Percentiles rank a stretch among this genome's conserved stretches.
Evolutionary conservation across 148 eudicot species (phyloP).

Genomic region (Persicaria maculosa): DNA sequence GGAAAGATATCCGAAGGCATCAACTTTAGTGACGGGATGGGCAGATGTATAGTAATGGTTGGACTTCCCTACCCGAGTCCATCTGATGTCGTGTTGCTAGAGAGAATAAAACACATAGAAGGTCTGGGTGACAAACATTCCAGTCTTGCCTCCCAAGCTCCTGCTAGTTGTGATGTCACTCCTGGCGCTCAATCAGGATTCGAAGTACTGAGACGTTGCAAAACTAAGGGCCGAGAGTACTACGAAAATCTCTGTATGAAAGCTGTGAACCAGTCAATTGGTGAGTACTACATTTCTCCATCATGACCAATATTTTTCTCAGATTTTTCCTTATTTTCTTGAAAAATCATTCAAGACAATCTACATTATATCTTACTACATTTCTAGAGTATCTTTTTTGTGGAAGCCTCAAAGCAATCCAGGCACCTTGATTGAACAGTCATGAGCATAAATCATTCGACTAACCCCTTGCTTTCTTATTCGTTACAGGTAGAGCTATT

Average conservation of each 20-base stretch:
- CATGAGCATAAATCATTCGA: too few species aligned
- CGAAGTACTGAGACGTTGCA: slow-evolving; percentile 68
- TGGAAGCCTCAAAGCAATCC: too few species aligned
- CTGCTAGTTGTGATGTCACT: slow-evolving; percentile 15
- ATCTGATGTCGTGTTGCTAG: slow-evolving; percentile 74
- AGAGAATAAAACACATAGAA: slow-evolving; percentile 87
- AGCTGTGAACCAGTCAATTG: slow-evolving; percentile 98
- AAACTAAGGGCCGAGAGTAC: slow-evolving; percentile 74
- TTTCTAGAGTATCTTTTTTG: too few species aligned
- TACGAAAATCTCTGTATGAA: slow-evolving; percentile 98
- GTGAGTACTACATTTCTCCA: slow-evolving; percentile 28
- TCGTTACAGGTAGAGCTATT: slow-evolving; percentile 70
- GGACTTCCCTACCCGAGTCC: slow-evolving; percentile 97
- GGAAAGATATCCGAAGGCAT: slow-evolving; percentile 97
- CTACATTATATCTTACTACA: too few species aligned
- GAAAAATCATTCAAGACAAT: neutral
- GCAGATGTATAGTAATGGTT: slow-evolving; percentile 89
- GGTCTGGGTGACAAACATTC: slow-evolving; percentile 37
- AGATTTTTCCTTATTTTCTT: neutral
- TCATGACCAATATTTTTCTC: neutral
- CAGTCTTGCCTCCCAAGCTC: slow-evolving; percentile 14
- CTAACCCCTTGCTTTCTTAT: neutral
- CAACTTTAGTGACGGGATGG: slow-evolving; percentile 94
- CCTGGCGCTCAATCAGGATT: slow-evolving; percentile 58
- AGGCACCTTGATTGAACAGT: too few species aligned